Conservation (phyloP, 2,329 filamentous ascomycete species). For the Phaeomoniella chlamydospora region DNA sequence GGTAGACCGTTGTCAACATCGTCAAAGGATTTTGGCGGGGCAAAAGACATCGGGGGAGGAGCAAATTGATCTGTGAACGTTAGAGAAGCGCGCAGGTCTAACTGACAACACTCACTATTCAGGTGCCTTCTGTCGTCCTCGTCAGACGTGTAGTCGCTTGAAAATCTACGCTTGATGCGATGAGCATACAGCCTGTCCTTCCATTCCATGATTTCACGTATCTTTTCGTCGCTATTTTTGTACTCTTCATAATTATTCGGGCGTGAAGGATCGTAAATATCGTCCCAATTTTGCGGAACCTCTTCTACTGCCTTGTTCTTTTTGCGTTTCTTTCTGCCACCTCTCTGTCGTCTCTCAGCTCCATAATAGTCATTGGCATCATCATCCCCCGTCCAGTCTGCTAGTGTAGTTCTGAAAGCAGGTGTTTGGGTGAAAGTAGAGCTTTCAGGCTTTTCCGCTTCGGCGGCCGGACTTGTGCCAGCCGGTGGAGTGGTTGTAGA, state of each 20-base stretch:
- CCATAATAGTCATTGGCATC: constrained; percentile 54
- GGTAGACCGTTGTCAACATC: constrained; percentile 13
- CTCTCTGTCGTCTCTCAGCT: constrained; percentile 55
- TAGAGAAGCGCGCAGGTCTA: constrained; percentile 5
- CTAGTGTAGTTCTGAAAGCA: constrained; percentile 52
- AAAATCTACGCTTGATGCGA: constrained; percentile 33
- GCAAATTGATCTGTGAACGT: constrained; percentile 29
- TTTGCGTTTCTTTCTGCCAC: constrained; percentile 64
- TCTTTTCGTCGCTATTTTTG: constrained; percentile 67
- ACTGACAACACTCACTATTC: constrained; percentile 25
- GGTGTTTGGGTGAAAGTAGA: constrained; percentile 22
- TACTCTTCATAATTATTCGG: constrained; percentile 81
- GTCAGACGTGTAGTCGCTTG: constrained; percentile 33
- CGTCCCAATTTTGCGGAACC: constrained; percentile 63
- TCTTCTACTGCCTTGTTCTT: constrained; percentile 48
- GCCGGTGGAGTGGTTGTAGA: constrained; percentile 9
- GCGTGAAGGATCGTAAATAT: constrained; percentile 71
- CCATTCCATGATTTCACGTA: constrained; percentile 71
- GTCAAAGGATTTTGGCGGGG: constrained; percentile 31
- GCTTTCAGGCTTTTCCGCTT: constrained; percentile 7
- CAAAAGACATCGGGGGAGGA: constrained; percentile 34
- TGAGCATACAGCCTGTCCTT: constrained; percentile 67
- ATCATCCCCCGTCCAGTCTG: constrained; percentile 75
- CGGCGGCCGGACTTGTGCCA: constrained; percentile 9
- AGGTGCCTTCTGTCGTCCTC: constrained; percentile 28